phyloP scores from a whole-genome alignment of 805 yeast genomes.

The Ogataea ganodermae region DNA sequence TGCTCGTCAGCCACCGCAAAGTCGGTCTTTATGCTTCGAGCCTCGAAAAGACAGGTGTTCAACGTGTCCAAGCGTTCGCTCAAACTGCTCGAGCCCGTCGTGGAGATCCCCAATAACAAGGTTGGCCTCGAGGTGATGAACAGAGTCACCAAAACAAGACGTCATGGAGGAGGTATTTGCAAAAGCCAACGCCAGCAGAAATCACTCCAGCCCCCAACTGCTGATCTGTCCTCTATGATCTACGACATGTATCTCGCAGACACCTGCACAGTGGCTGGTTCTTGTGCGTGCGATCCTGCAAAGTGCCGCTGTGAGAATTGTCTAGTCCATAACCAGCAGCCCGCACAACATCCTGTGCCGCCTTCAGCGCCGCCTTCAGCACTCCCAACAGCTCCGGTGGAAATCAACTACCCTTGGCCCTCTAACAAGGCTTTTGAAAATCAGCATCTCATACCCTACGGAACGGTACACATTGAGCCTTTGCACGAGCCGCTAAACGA shows the following conservation, averaged over 20 bases:
- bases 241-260: conserved; percentile 37
- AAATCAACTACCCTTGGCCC: too few relatives aligned
- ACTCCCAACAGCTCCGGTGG: too few relatives aligned
- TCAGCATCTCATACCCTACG: conserved; percentile 1
- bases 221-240: conserved; percentile 3
- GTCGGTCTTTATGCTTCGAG: conserved; percentile 36
- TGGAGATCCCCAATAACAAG: conserved; percentile 34
- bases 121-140: conserved; percentile 35
- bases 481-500: conserved; percentile 1
- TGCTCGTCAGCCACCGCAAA: conserved; percentile 9
- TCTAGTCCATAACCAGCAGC: conserved; percentile 33
- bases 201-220: not conserved
- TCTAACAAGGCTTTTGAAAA: not conserved
- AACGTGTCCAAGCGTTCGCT: conserved; percentile 39
- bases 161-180: conserved; percentile 24
- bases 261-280: conserved; percentile 37
- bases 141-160: conserved; percentile 20
- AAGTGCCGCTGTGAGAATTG: conserved; percentile 36
- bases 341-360: too few relatives aligned
- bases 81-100: conserved; percentile 36
- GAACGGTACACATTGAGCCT: conserved; percentile 3
- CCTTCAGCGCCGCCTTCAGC: too few relatives aligned
- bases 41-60: conserved; percentile 38
- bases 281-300: conserved; percentile 36
- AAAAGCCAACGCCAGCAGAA: not conserved